Percentiles rank a stretch among this genome's conserved stretches.
Evolutionary conservation across 306 rosid genomes (phyloP).

Genomic region (Lathyrus sativus): DNA sequence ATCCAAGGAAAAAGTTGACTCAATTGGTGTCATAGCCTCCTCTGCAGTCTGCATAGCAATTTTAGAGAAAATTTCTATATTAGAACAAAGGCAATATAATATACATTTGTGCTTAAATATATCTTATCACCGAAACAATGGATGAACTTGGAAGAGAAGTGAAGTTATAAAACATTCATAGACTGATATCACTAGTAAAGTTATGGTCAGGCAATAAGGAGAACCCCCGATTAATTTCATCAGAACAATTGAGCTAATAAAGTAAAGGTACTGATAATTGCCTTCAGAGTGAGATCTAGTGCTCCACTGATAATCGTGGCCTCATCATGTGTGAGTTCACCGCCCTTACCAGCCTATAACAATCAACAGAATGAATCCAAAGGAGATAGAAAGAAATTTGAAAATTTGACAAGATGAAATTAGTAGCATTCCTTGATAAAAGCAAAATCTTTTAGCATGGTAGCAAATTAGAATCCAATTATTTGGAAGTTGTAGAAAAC

Average conservation of each 20-base stretch:
- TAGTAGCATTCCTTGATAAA: conserved; percentile 16
- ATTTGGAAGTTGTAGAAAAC: conserved; percentile 52
- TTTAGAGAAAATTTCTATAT: conserved; percentile 25
- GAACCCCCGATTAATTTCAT: conserved; percentile 17
- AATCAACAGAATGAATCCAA: conserved; percentile 32
- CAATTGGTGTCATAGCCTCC: conserved; percentile 99
- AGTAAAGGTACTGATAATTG: conserved; percentile 25
- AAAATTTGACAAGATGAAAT: conserved; percentile 27
- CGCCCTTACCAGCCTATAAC: conserved; percentile 91
- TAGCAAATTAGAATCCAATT: conserved; percentile 20
- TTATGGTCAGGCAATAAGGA: conserved; percentile 21
- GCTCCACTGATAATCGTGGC: conserved; percentile 95
- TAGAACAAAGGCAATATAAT: conserved; percentile 31
- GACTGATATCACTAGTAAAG: background rate
- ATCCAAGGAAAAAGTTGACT: conserved; percentile 92
- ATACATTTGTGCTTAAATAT: conserved; percentile 7
- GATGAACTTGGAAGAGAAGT: conserved; percentile 23
- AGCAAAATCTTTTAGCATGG: background rate
- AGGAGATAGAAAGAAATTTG: conserved; percentile 14
- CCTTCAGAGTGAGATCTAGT: conserved; percentile 91
- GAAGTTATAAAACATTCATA: conserved; percentile 21
- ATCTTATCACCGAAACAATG: conserved; percentile 29
- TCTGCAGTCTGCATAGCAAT: conserved; percentile 75
- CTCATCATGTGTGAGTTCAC: conserved; percentile 96
- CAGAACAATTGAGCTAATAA: conserved; percentile 25